Percentiles rank a stretch among this genome's conserved stretches.
Conservation (phyloP, 305 asterid genomes). For the Petunia hybrid region DNA sequence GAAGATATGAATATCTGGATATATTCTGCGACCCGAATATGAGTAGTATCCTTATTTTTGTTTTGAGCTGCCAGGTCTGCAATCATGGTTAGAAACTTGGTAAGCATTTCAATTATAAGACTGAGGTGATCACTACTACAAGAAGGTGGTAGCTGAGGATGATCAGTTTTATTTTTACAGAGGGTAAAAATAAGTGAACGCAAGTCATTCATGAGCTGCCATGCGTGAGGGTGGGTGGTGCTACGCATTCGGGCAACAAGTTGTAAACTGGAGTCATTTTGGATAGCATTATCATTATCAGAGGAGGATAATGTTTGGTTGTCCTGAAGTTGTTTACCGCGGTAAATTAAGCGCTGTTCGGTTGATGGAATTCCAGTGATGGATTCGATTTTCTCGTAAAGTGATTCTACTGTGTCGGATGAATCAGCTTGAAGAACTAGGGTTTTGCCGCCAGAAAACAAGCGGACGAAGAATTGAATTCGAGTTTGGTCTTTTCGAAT, state of each 20-base stretch:
- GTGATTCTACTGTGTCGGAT: constrained; percentile 51
- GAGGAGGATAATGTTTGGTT: constrained; percentile 54
- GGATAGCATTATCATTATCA: constrained; percentile 46
- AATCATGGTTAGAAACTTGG: constrained; percentile 49
- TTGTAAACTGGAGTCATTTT: constrained; percentile 61
- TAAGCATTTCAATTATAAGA: constrained; percentile 39
- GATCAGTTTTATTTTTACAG: constrained; percentile 40
- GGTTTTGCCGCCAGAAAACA: constrained; percentile 56
- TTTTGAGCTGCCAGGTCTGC: constrained; percentile 24
- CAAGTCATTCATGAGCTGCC: constrained; percentile 64
- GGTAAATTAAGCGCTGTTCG: constrained; percentile 68
- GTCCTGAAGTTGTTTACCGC: constrained; percentile 73
- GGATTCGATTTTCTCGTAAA: constrained; percentile 58
- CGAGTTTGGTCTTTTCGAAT: constrained; percentile 19
- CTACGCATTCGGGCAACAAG: constrained; percentile 74
- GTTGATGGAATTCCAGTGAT: constrained; percentile 59
- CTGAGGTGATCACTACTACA: not conserved
- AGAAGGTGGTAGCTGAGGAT: not conserved
- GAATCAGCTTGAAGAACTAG: constrained; percentile 61
- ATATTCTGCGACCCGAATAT: constrained; percentile 43
- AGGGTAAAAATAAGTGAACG: constrained; percentile 44
- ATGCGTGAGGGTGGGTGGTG: constrained; percentile 66
- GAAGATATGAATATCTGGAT: constrained; percentile 60
- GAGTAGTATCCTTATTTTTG: not conserved
- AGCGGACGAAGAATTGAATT: constrained; percentile 82